Percentiles rank a stretch among this genome's conserved stretches.
Conservation (phyloP, 805 yeast species). For the Yamadazyma insecticola region DNA sequence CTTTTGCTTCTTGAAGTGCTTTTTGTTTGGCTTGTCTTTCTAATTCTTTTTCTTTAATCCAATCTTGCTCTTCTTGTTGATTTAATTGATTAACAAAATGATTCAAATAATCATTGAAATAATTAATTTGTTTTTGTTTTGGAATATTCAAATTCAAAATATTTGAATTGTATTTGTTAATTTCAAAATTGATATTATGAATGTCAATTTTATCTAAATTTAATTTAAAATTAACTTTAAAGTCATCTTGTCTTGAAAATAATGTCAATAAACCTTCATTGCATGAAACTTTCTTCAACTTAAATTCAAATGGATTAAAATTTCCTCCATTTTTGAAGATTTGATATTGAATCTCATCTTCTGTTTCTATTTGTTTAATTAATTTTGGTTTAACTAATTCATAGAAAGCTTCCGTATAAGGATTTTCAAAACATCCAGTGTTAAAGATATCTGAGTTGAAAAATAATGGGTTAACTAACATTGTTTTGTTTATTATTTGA, state of each 20-base stretch:
- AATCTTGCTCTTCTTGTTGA: conserved; percentile 1
- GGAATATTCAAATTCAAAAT: conserved; percentile 34
- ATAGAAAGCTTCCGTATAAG: conserved; percentile 4
- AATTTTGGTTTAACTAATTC: conserved; percentile 20
- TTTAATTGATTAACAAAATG: conserved; percentile 2
- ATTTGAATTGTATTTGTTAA: conserved; percentile 20
- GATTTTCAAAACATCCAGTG: conserved; percentile 7
- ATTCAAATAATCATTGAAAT: conserved; percentile 9
- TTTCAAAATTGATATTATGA: conserved; percentile 30
- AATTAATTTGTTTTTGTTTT: conserved; percentile 11
- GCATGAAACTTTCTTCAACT: conserved; percentile 22
- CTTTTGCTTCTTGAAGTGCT: not conserved
- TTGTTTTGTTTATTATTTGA: conserved; percentile 1
- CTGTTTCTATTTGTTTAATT: conserved; percentile 32
- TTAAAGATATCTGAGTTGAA: conserved; percentile 4
- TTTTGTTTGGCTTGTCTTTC: not conserved
- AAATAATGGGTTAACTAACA: conserved; percentile 15
- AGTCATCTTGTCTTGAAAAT: conserved; percentile 22
- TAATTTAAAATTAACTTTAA: conserved; percentile 28
- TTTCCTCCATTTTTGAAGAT: conserved; percentile 30
- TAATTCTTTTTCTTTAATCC: conserved; percentile 1
- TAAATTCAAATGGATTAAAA: conserved; percentile 31
- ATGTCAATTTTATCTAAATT: conserved; percentile 25
- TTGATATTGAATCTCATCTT: conserved; percentile 30
- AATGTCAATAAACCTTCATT: conserved; percentile 30